Evolutionary conservation across 1,284 basidiomycete species (phyloP), one percentile per base, ranked within the genome.

Genomic region (Ustilago xerochloae): DNA sequence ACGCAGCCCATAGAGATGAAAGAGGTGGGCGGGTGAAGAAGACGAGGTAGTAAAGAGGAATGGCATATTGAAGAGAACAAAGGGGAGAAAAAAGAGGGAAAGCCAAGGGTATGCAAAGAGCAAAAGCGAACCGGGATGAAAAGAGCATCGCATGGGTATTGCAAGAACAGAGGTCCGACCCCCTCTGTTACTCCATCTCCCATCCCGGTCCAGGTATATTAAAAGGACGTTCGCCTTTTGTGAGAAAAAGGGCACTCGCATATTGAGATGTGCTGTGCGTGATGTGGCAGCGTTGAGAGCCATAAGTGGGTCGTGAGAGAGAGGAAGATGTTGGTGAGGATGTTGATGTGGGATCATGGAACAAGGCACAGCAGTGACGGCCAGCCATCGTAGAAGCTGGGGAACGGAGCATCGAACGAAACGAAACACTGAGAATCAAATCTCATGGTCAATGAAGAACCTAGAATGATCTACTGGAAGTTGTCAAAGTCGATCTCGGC

Each of bases 161-260:
- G 71, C 71, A 74, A 74, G 71, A 68, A 74, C 71, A 69, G 65
- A 68, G 71, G 71, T 69, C 65, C 71, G 65, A 68, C 71, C 71
- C 71, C 71, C 71, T 59, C 71, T 69, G 71, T 69, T 69, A 68
- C 71, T 74, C 71, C 71, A 74, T 68, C 71, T 69, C 71, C 65
- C 65, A 65, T 59, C 65, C 65, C 71, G 62, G 63, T 65, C 63
- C 62, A 63, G 71, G 71, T 74, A 69, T 65, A n/a, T n/a, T n/a
- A 53, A 47, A 64, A 39, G 58, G 64, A 67, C 70, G 70, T 73
- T 67, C 70, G 70, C 64, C 68, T 62, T 62, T 51, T 52, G 54
- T 30, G 15, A 32, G 55, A 68, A 55, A 59, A 36, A 50, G 55
- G 41, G 49, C 59, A 63, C 55, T 68, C 60, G 65, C 58, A 28